Evolutionary conservation across 169 alveolate species (phyloP).

Genomic region (Blepharisma undulans): DNA sequence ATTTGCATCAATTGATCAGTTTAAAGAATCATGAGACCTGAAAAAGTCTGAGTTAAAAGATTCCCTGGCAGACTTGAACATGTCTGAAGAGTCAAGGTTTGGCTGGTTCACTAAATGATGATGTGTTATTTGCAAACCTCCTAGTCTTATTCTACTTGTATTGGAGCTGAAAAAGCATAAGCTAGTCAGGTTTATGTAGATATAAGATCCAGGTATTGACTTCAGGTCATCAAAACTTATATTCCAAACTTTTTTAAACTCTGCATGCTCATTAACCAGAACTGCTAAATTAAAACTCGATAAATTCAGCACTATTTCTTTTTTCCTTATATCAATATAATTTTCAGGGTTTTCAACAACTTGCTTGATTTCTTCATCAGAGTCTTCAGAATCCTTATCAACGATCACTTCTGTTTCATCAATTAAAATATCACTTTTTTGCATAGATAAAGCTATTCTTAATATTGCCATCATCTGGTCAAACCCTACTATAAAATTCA

Average conservation of each 20-base stretch:
- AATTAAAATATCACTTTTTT: not conserved
- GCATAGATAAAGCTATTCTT: not conserved
- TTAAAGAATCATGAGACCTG: not conserved
- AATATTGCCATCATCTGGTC: not conserved
- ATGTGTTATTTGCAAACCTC: not conserved
- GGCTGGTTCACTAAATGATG: not conserved
- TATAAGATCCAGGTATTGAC: conserved; percentile 4
- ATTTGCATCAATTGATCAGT: not conserved
- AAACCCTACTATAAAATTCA: not conserved
- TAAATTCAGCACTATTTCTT: not conserved
- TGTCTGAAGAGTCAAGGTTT: not conserved
- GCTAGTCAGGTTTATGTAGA: not conserved
- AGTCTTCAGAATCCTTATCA: not conserved
- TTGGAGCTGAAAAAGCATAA: not conserved
- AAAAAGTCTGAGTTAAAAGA: conserved; percentile 1
- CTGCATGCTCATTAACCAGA: not conserved
- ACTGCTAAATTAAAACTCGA: not conserved
- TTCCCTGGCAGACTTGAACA: not conserved
- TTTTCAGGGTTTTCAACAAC: not conserved
- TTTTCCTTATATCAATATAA: not conserved
- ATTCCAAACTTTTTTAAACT: not conserved
- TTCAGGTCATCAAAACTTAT: not conserved
- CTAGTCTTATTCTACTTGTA: not conserved
- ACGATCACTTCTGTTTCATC: not conserved
- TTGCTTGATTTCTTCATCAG: conserved; percentile 16